Evolutionary conservation across 371 early-diverging fungal species (phyloP).

Genomic region (Encephalitozoon cuniculi): DNA sequence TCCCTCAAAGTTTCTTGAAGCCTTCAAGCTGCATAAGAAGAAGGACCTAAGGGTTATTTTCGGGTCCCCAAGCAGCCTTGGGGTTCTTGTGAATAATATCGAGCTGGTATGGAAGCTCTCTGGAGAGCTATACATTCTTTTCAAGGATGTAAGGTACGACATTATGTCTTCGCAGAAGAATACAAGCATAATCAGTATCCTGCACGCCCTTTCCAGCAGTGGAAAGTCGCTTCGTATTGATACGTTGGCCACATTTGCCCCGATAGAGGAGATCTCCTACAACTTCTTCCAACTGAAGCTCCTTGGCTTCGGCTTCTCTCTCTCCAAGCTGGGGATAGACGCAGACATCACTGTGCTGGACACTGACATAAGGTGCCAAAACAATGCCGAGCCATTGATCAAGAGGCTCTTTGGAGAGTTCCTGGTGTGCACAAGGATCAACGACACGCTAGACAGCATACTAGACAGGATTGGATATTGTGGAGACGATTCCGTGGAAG

Average conservation of each 20-base stretch:
- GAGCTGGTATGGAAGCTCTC: neutral
- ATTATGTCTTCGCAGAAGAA: neutral
- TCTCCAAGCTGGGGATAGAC: neutral
- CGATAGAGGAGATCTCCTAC: neutral
- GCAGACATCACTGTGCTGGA: neutral
- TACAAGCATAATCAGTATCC: neutral
- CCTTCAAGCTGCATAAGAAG: neutral
- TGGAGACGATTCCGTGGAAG: neutral
- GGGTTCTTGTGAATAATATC: neutral
- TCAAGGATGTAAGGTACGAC: neutral
- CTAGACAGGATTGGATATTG: neutral
- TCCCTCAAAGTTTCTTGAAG: neutral
- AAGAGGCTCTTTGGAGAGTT: neutral
- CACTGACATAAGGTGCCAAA: neutral
- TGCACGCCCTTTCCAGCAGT: neutral
- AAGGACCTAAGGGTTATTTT: neutral
- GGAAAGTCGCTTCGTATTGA: neutral
- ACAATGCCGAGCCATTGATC: neutral
- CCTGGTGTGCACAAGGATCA: neutral
- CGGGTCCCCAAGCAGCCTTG: neutral
- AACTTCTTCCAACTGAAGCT: neutral
- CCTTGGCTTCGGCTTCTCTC: neutral
- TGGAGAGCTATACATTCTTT: neutral
- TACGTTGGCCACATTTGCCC: neutral
- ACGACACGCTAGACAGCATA: neutral